Evolutionary conservation across 2,329 filamentous ascomycete species (phyloP).

Genomic region (Xylaria sp.): DNA sequence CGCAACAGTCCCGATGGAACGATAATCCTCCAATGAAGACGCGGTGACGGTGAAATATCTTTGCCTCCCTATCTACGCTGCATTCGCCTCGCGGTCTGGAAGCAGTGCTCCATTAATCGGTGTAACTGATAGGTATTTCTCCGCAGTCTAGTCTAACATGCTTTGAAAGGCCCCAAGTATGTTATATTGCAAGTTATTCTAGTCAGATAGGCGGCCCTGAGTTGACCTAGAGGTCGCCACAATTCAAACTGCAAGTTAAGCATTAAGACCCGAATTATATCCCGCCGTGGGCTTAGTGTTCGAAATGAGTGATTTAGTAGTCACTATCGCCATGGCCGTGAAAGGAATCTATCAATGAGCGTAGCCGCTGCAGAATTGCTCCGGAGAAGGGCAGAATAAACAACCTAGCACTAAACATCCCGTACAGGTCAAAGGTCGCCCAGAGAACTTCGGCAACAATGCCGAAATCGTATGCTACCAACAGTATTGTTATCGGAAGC

Average conservation of each 20-base stretch:
- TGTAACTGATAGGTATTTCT: slow-evolving; percentile 42
- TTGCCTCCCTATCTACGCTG: slow-evolving; percentile 6
- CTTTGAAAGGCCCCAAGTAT: slow-evolving; percentile 27
- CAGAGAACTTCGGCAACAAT: slow-evolving; percentile 21
- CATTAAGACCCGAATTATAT: slow-evolving; percentile 23
- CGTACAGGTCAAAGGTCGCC: slow-evolving; percentile 4
- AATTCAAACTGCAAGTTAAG: slow-evolving; percentile 18
- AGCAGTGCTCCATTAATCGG: slow-evolving; percentile 36
- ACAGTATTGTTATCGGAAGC: slow-evolving; percentile 3
- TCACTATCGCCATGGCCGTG: slow-evolving; percentile 14
- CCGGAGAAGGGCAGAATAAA: slow-evolving; percentile 31
- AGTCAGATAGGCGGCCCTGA: slow-evolving; percentile 1
- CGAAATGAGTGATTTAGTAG: slow-evolving; percentile 32
- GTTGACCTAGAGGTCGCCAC: not conserved
- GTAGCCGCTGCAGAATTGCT: slow-evolving; percentile 28
- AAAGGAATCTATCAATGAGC: slow-evolving; percentile 8
- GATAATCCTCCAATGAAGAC: slow-evolving; percentile 15
- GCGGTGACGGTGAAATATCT: slow-evolving; percentile 5
- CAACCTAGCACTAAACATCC: slow-evolving; percentile 24
- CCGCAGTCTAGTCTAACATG: slow-evolving; percentile 36
- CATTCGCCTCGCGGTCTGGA: slow-evolving; percentile 26
- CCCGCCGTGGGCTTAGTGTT: slow-evolving; percentile 15
- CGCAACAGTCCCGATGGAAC: slow-evolving; percentile 16
- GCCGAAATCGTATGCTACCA: slow-evolving; percentile 19
- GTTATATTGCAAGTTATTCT: slow-evolving; percentile 22